Conservation (phyloP, 495 filamentous ascomycete genomes). For the Xylaria flabelliformis region DNA sequence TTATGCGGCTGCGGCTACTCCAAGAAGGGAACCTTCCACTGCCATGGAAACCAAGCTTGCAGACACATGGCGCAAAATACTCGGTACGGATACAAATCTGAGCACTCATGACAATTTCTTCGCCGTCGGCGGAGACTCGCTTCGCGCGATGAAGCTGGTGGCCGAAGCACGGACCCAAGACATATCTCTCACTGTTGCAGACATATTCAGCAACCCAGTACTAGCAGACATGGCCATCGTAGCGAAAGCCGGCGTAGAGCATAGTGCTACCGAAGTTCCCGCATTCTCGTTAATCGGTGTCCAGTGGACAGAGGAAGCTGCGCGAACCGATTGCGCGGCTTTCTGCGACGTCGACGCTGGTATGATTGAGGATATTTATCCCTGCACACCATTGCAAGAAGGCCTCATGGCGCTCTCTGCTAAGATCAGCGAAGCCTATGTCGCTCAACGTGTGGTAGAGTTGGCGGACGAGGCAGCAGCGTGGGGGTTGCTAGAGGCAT, state of each 20-base stretch:
- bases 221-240: conserved; percentile 48
- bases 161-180: conserved; percentile 48
- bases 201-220: conserved; percentile 51
- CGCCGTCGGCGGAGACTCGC: conserved; percentile 59
- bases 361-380: conserved; percentile 67
- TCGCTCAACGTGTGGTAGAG: conserved; percentile 57
- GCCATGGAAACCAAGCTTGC: conserved; percentile 40
- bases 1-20: conserved; percentile 31
- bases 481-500: conserved; percentile 56
- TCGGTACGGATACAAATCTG: conserved; percentile 37
- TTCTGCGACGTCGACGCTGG: conserved; percentile 39
- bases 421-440: conserved; percentile 62
- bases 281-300: conserved; percentile 43
- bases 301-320: conserved; percentile 37
- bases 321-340: conserved; percentile 35
- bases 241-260: conserved; percentile 27
- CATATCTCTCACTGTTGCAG: conserved; percentile 49
- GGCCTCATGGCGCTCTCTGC: conserved; percentile 69
- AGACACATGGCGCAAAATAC: conserved; percentile 42
- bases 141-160: conserved; percentile 61
- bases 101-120: conserved; percentile 58
- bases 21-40: conserved; percentile 37
- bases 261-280: conserved; percentile 26
- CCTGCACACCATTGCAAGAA: conserved; percentile 75
- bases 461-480: conserved; percentile 40